Base-by-base conservation (phyloP, 768 basidiomycete genomes). In the Austroboletus eburneus region DNA sequence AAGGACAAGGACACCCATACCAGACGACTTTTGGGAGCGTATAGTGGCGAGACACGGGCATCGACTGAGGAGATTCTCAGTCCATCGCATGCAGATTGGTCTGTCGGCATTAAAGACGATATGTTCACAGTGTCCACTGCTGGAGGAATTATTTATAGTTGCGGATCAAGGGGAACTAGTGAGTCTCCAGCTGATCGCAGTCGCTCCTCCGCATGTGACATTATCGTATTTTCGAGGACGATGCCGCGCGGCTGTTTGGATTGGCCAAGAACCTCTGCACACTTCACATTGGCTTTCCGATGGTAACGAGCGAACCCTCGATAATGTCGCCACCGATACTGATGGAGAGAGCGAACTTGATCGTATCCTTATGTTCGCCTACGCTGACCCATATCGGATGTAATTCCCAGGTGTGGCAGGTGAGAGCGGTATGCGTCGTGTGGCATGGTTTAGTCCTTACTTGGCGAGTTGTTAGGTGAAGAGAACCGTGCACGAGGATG, bases 361-460 rank as follows among this genome's bases (percentile, higher is more conserved):
- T 89, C 21, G 72, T 75, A 13, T 67, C 65, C 4, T 65, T 69
- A 18, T 85, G 83, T 57, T 70, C 72, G 27, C 57, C 76, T 9
- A 75, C 72, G 4, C 65, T 89, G 33, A 61, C 62, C 18, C 79
- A 82, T 47, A 76, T 90, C 51, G 87, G 88, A 4, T 81, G 79
- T 53, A 82, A 81, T 57, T 78, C 81, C 0, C 70, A 69, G 30
- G 85, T 86, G 1, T 87, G 83, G 81, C 77, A 85, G 73, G 87
- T 86, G 48, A 59, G 57, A 71, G 40, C 10, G 20, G 17, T 30
- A 17, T 21, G 4, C 17, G 32, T 17, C 18, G 14, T 25, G 8
- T 21, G 21, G 34, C 16, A 32, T 23, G 32, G 20, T 35, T 38
- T n/a, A n/a, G n/a, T 39, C 32, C 34, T 22, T 45, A 34, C 42